Conservation (phyloP, 257 asterid genomes). For the Haberlea rhodopensis region DNA sequence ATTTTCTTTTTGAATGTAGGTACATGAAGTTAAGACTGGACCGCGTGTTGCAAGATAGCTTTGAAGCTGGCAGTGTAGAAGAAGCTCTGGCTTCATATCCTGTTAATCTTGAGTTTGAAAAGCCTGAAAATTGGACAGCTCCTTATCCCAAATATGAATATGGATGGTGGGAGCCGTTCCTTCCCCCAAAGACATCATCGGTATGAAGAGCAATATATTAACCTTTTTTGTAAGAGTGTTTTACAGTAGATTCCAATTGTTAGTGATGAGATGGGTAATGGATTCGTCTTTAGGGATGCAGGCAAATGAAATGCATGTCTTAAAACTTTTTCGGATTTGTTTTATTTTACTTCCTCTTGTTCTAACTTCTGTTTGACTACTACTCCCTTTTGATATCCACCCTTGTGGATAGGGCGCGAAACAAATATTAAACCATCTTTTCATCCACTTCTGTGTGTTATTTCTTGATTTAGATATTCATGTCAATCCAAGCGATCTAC, state of each 20-base stretch:
- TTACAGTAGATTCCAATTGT: slow-evolving; percentile 26
- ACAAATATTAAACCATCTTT: background rate
- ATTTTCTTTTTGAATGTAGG: slow-evolving; percentile 37
- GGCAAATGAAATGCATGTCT: slow-evolving; percentile 20
- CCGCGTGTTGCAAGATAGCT: slow-evolving; percentile 77
- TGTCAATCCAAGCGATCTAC: too few species aligned
- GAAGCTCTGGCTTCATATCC: slow-evolving; percentile 83
- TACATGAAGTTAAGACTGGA: slow-evolving; percentile 87
- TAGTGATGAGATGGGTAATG: slow-evolving; percentile 30
- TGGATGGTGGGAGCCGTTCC: slow-evolving; percentile 92
- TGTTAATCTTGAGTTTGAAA: slow-evolving; percentile 55
- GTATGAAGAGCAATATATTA: slow-evolving; percentile 39
- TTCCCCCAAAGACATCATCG: slow-evolving; percentile 47
- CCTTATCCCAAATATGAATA: slow-evolving; percentile 79
- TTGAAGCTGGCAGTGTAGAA: slow-evolving; percentile 64
- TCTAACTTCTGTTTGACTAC: slow-evolving; percentile 9
- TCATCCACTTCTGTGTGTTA: background rate
- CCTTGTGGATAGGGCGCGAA: background rate
- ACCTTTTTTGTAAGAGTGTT: slow-evolving; percentile 25
- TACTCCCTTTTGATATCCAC: background rate
- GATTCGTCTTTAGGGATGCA: slow-evolving; percentile 26
- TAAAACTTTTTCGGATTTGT: slow-evolving; percentile 17
- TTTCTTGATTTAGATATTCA: background rate
- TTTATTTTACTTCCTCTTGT: slow-evolving; percentile 5
- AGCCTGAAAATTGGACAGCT: slow-evolving; percentile 84